Evolutionary conservation across 768 basidiomycete genomes (phyloP).

Genomic region (Trametes meyenii): DNA sequence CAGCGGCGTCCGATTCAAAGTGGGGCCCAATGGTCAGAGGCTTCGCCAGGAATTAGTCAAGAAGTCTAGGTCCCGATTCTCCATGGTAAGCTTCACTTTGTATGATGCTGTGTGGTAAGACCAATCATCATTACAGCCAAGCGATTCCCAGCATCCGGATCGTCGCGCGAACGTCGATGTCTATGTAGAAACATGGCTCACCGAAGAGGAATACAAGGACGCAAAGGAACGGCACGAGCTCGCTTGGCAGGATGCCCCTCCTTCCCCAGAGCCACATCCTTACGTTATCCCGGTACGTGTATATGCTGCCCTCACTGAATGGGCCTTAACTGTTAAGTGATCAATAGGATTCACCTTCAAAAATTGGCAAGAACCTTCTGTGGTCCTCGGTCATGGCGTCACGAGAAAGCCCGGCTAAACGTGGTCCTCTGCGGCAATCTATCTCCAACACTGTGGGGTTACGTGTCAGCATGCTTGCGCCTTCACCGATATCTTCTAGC

Average conservation of each 20-base stretch:
- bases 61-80: slow-evolving; percentile 67
- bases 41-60: slow-evolving; percentile 73
- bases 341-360: slow-evolving; percentile 38
- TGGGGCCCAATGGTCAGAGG: slow-evolving; percentile 69
- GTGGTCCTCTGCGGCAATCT: slow-evolving; percentile 49
- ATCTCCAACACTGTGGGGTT: slow-evolving; percentile 46
- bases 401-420: slow-evolving; percentile 35
- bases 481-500: slow-evolving; percentile 22
- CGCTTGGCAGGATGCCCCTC: slow-evolving; percentile 66
- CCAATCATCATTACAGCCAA: slow-evolving; percentile 49
- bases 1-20: slow-evolving; percentile 70
- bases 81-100: slow-evolving; percentile 57
- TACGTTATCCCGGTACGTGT: slow-evolving; percentile 37
- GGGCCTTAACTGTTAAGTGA: not conserved
- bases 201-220: slow-evolving; percentile 69
- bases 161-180: slow-evolving; percentile 67
- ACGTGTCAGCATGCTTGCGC: slow-evolving; percentile 55
- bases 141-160: slow-evolving; percentile 80
- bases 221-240: slow-evolving; percentile 63
- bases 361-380: slow-evolving; percentile 65
- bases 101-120: not conserved
- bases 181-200: slow-evolving; percentile 78
- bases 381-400: slow-evolving; percentile 61
- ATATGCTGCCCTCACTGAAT: too few species aligned
- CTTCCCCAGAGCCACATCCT: slow-evolving; percentile 47